Base-by-base conservation (phyloP, 2,329 filamentous ascomycete genomes). In the Sarocladium oryzae region DNA sequence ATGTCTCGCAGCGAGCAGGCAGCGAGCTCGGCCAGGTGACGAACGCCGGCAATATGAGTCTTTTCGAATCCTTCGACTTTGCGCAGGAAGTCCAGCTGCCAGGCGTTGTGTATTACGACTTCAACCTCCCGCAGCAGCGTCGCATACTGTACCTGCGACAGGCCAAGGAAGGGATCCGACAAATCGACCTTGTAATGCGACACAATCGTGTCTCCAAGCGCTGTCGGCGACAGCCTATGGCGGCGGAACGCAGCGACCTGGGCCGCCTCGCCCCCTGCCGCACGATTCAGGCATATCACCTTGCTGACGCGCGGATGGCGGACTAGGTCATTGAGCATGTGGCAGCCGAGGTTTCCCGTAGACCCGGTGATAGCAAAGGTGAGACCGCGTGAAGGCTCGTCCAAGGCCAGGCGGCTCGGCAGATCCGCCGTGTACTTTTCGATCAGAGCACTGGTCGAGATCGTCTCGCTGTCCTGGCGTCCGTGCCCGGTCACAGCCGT, bases 331-430 rank as follows among this genome's bases (percentile, higher is more conserved):
- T 69, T 63, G 7, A 75, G 64, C 2, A 96, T 74, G 61, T 90
- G 93, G 0, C 88, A 80, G 15, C 90, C 91, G 16, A 96, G 69
- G 69, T 95, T 95, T 2, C 91, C 91, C 4, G 91, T 96, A 2
- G 86, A 88, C 21, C 91, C 91, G 1, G 90, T 96, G 9, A 96
- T 70, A 64, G 96, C 85, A 10, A 93, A 76, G 0, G 85, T 89
- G 54, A 71, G 56, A 51, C 63, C 52, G 52, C 68, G 56, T 16
- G 57, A 51, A 2, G 61, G 56, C 30, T 64, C 60, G n/a, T 51
- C 15, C 10, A 23, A 41, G 3, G 46, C 18, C 1, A 37, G 23
- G 2, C 59, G 53, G 1, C 43, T 37, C 2, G 59, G 59, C 1
- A 69, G 58, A 30, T 63, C 43, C 1, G 53, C n/a, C 0, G 61